Conservation (phyloP, 1,284 basidiomycete species). For the Sporisorium scitamineum region DNA sequence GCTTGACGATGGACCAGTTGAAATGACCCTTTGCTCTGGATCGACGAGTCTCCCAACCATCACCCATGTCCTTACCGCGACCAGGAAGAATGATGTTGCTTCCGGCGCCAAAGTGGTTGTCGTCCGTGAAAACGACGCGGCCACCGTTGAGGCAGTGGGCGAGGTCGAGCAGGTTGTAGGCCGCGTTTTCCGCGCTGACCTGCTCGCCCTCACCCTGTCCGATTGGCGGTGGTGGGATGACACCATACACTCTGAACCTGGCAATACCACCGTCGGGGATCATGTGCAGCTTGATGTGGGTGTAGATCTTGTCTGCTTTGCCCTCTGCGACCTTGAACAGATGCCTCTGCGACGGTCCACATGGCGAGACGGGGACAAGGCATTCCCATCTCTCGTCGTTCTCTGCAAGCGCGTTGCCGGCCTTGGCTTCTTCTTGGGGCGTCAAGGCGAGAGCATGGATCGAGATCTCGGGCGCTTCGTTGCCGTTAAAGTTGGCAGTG, state of each 20-base stretch:
- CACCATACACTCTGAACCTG: slow-evolving; percentile 70
- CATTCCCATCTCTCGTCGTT: slow-evolving; percentile 63
- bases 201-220: slow-evolving; percentile 69
- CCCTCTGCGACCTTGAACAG: slow-evolving; percentile 77
- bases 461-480: slow-evolving; percentile 74
- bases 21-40: slow-evolving; percentile 82
- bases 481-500: slow-evolving; percentile 94
- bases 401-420: slow-evolving; percentile 50
- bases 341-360: slow-evolving; percentile 84
- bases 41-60: slow-evolving; percentile 98
- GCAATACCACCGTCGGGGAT: slow-evolving; percentile 89
- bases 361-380: slow-evolving; percentile 58
- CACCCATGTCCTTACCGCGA: slow-evolving; percentile 89
- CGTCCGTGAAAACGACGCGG: slow-evolving; percentile 78
- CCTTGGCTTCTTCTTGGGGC: slow-evolving; percentile 38
- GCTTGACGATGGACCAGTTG: slow-evolving; percentile 89
- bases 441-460: slow-evolving; percentile 54
- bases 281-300: slow-evolving; percentile 92
- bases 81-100: slow-evolving; percentile 92
- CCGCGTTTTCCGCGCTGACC: slow-evolving; percentile 65
- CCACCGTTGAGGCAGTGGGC: slow-evolving; percentile 92
- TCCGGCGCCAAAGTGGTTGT: slow-evolving; percentile 95
- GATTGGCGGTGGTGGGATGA: slow-evolving; percentile 56
- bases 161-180: slow-evolving; percentile 76
- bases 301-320: slow-evolving; percentile 72